Percentiles rank a stretch among this genome's conserved stretches.
These are phyloP conservation scores for Begonia loranthoides DNA, from an alignment of 306 rosid genomes.

Conservation along the genomic window DNA sequence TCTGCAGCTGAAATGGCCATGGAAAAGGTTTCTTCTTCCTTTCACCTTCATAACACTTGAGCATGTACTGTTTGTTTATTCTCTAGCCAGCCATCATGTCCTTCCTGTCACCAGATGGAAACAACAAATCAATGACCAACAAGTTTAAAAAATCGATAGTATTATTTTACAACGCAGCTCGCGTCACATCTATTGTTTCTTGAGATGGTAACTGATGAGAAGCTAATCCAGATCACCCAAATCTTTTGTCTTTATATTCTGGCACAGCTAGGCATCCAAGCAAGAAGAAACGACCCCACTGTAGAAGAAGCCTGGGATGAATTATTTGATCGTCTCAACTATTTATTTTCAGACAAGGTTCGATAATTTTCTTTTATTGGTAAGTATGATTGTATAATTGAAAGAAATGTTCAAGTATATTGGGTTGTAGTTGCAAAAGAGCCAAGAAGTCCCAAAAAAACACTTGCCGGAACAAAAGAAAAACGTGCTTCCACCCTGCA, in stretches of 20 bases:
- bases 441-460: too few species aligned
- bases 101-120: too few species aligned
- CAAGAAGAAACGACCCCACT: conserved; percentile 23
- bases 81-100: background rate
- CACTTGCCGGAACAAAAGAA: too few species aligned
- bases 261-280: conserved; percentile 58
- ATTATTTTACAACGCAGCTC: too few species aligned
- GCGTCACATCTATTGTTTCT: too few species aligned
- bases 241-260: conserved; percentile 4
- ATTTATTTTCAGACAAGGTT: conserved; percentile 67
- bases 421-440: too few species aligned
- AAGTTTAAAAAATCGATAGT: too few species aligned
- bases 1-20: conserved; percentile 83
- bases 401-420: background rate
- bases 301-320: conserved; percentile 45
- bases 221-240: too few species aligned
- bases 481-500: too few species aligned
- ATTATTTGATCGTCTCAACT: conserved; percentile 34
- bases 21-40: conserved; percentile 52
- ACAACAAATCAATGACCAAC: too few species aligned
- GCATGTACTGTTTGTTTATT: background rate
- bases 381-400: conserved; percentile 1
- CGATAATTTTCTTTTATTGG: conserved; percentile 12
- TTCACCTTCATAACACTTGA: conserved; percentile 4
- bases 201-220: too few species aligned